Base-by-base conservation (phyloP, 768 basidiomycete genomes). In the Pholiota molesta region DNA sequence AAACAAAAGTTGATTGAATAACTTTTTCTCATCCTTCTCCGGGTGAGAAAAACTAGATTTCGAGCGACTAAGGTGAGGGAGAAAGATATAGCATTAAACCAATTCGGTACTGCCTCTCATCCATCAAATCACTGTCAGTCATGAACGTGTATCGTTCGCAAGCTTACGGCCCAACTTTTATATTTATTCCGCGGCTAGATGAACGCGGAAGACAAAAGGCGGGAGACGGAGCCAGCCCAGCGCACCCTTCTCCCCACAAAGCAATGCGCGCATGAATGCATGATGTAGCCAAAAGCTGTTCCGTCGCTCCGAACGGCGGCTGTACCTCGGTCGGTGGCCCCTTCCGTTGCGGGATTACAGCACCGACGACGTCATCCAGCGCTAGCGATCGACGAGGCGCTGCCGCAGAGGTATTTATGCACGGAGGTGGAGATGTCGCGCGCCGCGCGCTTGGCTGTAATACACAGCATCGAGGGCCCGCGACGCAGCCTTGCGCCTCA, bases 331-430 rank as follows among this genome's bases (percentile, higher is more conserved):
- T 49, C 19, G 1, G 10, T n/a, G 35, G 16, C 17, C 11, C 4
- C 37, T 44, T 62, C 60, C 64, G 60, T 59, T 59, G 21, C 42
- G 10, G 35, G 26, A 37, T 37, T 37, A 37, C 11, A 8, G 31
- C 2, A 37, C 8, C 13, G 23, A 51, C 61, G 45, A 66, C 65
- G 65, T 66, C 65, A 66, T 63, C 56, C 17, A 51, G 47, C 51
- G 62, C 35, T 29, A 56, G 37, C 40, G 45, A 58, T 44, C 35
- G 31, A 57, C 53, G 62, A 60, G 62, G 65, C 62, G 65, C 62
- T 55, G 57, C 35, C 52, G 29, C n/a, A 21, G 23, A 14, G 53
- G 23, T 52, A 42, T 39, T 52, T 53, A 54, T 53, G 29, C 39
- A 29, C 19, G 45, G 57, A 14, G 31, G 47, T 23, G 33, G 55